Conservation (phyloP, 73 alveolate species). For the Paramecium pentaurelia region DNA sequence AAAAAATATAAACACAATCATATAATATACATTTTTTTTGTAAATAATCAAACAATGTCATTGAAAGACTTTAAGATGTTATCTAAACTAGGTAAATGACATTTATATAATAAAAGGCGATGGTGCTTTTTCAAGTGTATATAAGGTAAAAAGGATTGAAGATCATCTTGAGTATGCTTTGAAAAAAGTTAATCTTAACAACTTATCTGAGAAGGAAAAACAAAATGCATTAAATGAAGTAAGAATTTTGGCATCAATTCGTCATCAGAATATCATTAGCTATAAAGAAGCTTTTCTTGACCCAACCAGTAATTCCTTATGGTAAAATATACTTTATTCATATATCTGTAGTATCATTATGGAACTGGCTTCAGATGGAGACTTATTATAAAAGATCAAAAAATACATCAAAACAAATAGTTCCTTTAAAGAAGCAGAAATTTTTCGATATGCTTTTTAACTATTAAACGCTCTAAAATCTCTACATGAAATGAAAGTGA, state of each 20-base stretch:
- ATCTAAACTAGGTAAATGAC: conserved; percentile 42
- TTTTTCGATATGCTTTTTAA: conserved; percentile 74
- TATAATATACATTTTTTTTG: not conserved
- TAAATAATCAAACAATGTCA: conserved; percentile 14
- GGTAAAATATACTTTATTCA: conserved; percentile 47
- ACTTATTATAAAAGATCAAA: conserved; percentile 70
- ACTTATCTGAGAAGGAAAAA: conserved; percentile 73
- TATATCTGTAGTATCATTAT: conserved; percentile 65
- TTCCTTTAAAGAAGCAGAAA: conserved; percentile 65
- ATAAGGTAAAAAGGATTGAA: conserved; percentile 69
- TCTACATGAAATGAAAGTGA: conserved; percentile 62
- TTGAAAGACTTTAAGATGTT: conserved; percentile 54
- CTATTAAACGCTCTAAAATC: conserved; percentile 65
- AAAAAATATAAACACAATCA: not conserved
- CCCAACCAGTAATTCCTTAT: conserved; percentile 59
- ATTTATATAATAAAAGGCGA: conserved; percentile 59
- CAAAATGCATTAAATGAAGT: conserved; percentile 78
- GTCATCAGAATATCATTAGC: conserved; percentile 71
- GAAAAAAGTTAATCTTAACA: conserved; percentile 75
- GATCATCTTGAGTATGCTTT: conserved; percentile 79
- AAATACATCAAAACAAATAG: conserved; percentile 60
- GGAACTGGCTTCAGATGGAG: conserved; percentile 80
- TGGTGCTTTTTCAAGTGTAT: conserved; percentile 79
- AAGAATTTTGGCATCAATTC: conserved; percentile 74
- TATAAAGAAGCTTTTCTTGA: conserved; percentile 84